These are phyloP conservation scores for Rhodocollybia butyracea DNA, from an alignment of 768 basidiomycete species.

Conservation along the genomic window DNA sequence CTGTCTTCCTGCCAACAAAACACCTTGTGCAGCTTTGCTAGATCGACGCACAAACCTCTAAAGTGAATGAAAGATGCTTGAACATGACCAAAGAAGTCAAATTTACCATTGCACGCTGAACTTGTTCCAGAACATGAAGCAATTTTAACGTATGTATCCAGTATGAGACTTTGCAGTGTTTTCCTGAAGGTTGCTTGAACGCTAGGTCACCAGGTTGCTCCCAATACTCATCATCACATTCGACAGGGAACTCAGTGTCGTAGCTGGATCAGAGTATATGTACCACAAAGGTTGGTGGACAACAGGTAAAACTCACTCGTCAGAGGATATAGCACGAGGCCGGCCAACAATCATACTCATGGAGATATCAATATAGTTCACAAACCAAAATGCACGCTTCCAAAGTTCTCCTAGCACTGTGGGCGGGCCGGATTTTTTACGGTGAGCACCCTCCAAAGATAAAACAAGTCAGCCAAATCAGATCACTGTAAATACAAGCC, in stretches of 20 bases:
- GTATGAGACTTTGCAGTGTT: conserved; percentile 32
- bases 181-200: conserved; percentile 44
- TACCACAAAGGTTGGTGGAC: neutral
- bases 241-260: conserved; percentile 46
- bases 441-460: conserved; percentile 38
- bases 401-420: conserved; percentile 47
- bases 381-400: conserved; percentile 41
- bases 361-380: conserved; percentile 12
- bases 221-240: conserved; percentile 56
- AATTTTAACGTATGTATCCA: conserved; percentile 43
- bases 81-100: neutral
- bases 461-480: no score
- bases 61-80: neutral
- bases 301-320: conserved; percentile 38
- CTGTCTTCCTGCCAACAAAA: neutral
- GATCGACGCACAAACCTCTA: neutral
- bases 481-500: no score
- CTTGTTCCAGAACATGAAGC: conserved; percentile 39
- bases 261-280: conserved; percentile 25
- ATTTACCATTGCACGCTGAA: conserved; percentile 40
- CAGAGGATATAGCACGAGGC: conserved; percentile 47
- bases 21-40: conserved; percentile 25
- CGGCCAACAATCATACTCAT: conserved; percentile 37
- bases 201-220: conserved; percentile 32
- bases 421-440: conserved; percentile 5